Evolutionary conservation across 768 basidiomycete genomes (phyloP).

Genomic region (Coprinopsis strossmayeri): DNA sequence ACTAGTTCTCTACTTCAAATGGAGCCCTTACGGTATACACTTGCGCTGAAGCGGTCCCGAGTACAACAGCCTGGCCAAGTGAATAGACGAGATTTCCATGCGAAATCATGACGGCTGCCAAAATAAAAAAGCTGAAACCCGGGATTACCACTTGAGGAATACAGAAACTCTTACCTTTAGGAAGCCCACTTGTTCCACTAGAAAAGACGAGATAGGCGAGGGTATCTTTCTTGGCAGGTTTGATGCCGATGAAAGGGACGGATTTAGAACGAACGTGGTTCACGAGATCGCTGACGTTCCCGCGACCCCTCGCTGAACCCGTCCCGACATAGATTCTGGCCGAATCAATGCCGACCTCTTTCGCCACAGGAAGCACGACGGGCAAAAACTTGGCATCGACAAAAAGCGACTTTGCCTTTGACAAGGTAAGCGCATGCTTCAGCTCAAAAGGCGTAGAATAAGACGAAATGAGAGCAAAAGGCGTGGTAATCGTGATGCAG

Average conservation of each 20-base stretch:
- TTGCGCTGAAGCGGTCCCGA: constrained; percentile 22
- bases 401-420: constrained; percentile 28
- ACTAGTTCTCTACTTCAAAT: background rate
- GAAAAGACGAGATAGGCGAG: constrained; percentile 71
- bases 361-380: constrained; percentile 24
- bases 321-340: constrained; percentile 46
- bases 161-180: constrained; percentile 46
- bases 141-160: background rate
- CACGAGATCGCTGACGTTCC: constrained; percentile 40
- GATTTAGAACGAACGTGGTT: constrained; percentile 27
- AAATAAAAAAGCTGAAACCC: background rate
- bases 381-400: constrained; percentile 27
- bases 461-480: constrained; percentile 29
- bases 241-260: constrained; percentile 34
- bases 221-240: constrained; percentile 41
- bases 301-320: constrained; percentile 32
- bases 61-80: constrained; percentile 29
- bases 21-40: constrained; percentile 22
- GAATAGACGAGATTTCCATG: constrained; percentile 56
- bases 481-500: constrained; percentile 23
- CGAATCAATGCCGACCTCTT: constrained; percentile 27
- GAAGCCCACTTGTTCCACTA: constrained; percentile 71
- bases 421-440: constrained; percentile 26
- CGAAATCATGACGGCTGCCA: constrained; percentile 63
- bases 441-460: constrained; percentile 33